Base-by-base conservation (phyloP, 2,329 filamentous ascomycete species). In the Cadophora gregata region DNA sequence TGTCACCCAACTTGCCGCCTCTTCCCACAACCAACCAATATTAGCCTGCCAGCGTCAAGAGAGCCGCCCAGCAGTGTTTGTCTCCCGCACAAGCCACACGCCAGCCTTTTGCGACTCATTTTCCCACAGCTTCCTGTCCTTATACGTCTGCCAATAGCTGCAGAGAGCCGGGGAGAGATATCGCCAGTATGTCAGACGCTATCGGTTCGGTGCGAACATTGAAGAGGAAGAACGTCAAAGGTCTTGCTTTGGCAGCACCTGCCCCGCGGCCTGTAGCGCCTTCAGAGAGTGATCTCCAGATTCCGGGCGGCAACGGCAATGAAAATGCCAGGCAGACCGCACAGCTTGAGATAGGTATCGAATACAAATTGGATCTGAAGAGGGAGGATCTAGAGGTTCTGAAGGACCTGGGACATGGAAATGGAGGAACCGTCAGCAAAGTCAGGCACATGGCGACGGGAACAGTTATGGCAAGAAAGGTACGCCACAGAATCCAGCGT, bases 151-250 rank as follows among this genome's bases (percentile, higher is more conserved):
- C 56, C 56, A 45, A 36, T 29, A 12, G 24, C 29, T 36, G 7
- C 24, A 45, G 33, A 59, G 10, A 45, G 56, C 45, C n/a, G 16
- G 25, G 36, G 56, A 59, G 36, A 59, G 21, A 59, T 16, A 63
- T 24, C 24, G 33, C 38, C 27, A 67, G 45, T 7, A 90, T 90
- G 88, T 84, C 85, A 47, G 76, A 76, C 63, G 72, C 64, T 74
- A 87, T 89, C 75, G 89, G 89, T 73, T 86, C 86, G 70, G 86
- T 86, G 80, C 87, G 87, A 80, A 96, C 96, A 69, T 91, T 99
- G 90, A 98, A 97, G 89, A 91, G 95, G 85, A 97, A 98, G 88
- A 99, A 99, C 79, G 91, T 97, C 80, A 98, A 98, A 83, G 95
- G 94, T 45, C 90, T 99, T 60, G 94, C 93, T 72, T 85, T 99